A percentile compares a stretch with the other conserved stretches of the same genome.
Evolutionary conservation across 305 asterid genomes (phyloP).

Genomic region (Solanum hybrid): DNA sequence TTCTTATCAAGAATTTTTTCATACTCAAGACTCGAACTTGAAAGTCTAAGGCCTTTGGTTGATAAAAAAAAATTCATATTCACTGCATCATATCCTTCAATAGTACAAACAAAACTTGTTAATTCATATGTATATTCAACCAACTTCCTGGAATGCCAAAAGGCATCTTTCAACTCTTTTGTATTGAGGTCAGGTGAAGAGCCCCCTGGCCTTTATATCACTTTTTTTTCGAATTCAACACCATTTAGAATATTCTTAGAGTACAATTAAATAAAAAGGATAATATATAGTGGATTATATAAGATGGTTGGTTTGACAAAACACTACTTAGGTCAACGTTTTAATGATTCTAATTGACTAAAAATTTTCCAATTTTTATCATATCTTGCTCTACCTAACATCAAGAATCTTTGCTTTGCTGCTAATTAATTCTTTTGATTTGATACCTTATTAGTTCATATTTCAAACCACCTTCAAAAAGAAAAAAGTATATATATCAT

Average conservation of each 20-base stretch:
- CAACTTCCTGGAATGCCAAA: background rate
- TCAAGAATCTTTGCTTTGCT: slow-evolving; percentile 1
- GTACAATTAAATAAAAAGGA: background rate
- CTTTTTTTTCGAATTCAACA: background rate
- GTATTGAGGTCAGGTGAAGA: background rate
- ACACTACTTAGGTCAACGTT: background rate
- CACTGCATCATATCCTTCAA: background rate
- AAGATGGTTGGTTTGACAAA: slow-evolving; percentile 3
- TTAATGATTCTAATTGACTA: slow-evolving; percentile 5
- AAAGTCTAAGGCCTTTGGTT: accelerated
- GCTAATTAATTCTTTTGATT: slow-evolving; percentile 4
- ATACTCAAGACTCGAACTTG: no score
- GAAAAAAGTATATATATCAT: background rate
- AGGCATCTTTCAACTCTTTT: background rate
- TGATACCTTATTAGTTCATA: background rate
- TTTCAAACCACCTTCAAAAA: background rate
- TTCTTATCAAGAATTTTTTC: accelerated
- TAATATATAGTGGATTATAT: background rate
- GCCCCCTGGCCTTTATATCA: no score
- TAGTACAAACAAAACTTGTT: background rate
- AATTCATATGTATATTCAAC: background rate
- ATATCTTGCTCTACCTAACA: background rate
- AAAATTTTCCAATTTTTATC: background rate
- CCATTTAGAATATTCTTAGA: background rate
- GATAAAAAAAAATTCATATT: no score